Evolutionary conservation across 176 grass and related monocot genomes (phyloP).

Genomic region (Bolboschoenus planiculmis): DNA sequence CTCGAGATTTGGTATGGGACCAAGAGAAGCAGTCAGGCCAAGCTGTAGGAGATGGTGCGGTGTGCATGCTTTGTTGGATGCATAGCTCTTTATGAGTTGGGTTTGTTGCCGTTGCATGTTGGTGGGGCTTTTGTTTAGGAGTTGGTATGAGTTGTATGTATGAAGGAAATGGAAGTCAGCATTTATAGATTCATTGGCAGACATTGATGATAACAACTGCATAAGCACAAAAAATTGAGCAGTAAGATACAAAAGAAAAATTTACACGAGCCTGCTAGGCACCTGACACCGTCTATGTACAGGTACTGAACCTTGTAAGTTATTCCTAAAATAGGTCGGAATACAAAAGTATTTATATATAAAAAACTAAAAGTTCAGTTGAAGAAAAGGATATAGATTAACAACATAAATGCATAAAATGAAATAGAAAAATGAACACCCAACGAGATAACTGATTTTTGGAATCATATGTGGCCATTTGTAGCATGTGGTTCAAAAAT

Average conservation of each 20-base stretch:
- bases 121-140: slow-evolving; percentile 47
- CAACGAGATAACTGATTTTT: neutral
- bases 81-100: slow-evolving; percentile 73
- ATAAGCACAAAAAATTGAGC: slow-evolving; percentile 45
- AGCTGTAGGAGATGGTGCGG: slow-evolving; percentile 54
- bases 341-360: neutral
- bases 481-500: neutral
- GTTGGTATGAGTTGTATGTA: slow-evolving; percentile 50
- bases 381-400: slow-evolving; percentile 18
- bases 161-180: slow-evolving; percentile 48
- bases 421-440: neutral
- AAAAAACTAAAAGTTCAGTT: slow-evolving; percentile 19
- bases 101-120: slow-evolving; percentile 42
- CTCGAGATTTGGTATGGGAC: slow-evolving; percentile 45
- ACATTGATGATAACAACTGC: slow-evolving; percentile 28
- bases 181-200: slow-evolving; percentile 35
- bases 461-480: neutral
- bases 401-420: neutral
- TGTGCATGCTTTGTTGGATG: slow-evolving; percentile 55
- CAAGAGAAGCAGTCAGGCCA: slow-evolving; percentile 42
- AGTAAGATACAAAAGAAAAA: slow-evolving; percentile 1
- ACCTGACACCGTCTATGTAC: neutral
- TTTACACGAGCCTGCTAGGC: no score
- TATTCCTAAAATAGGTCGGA: neutral
- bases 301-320: neutral